Evolutionary conservation across 169 alveolate species (phyloP).

Genomic region (Plasmodium fragile): DNA sequence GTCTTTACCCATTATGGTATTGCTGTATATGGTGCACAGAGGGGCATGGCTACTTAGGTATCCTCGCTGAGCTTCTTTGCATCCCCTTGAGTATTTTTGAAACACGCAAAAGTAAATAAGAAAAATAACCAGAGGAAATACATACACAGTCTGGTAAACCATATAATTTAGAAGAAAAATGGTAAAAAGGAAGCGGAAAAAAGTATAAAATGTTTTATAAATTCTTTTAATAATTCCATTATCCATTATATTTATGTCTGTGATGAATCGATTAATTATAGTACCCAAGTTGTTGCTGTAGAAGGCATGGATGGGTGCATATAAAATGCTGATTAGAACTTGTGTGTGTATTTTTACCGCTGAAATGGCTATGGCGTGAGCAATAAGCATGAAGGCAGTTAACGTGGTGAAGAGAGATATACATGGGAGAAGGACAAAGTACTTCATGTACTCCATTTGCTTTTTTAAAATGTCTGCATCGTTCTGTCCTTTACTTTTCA

Average conservation of each 20-base stretch:
- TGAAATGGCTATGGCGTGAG: slow-evolving; percentile 73
- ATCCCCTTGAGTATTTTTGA: slow-evolving; percentile 65
- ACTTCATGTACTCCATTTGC: slow-evolving; percentile 5
- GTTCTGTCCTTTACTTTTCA: background rate
- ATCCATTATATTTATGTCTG: slow-evolving; percentile 79
- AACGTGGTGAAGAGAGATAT: slow-evolving; percentile 44
- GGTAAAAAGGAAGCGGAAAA: slow-evolving; percentile 68
- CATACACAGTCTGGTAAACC: slow-evolving; percentile 32
- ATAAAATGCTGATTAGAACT: slow-evolving; percentile 67
- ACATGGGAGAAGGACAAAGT: slow-evolving; percentile 40
- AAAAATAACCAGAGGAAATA: slow-evolving; percentile 52
- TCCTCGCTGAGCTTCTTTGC: slow-evolving; percentile 84
- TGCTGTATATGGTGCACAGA: slow-evolving; percentile 78
- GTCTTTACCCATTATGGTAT: slow-evolving; percentile 78
- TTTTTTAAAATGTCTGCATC: background rate
- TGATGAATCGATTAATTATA: slow-evolving; percentile 79
- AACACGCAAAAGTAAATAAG: slow-evolving; percentile 38
- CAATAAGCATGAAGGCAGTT: slow-evolving; percentile 24
- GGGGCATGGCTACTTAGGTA: slow-evolving; percentile 78
- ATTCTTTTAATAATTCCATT: slow-evolving; percentile 79
- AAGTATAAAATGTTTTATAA: slow-evolving; percentile 66
- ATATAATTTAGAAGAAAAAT: slow-evolving; percentile 48
- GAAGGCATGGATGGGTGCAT: slow-evolving; percentile 81
- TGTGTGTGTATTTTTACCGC: slow-evolving; percentile 78
- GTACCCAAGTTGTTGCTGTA: slow-evolving; percentile 80